Percentiles rank a stretch among this genome's conserved stretches.
phyloP scores from a whole-genome alignment of 257 asterid species.

The Lantana camara region DNA sequence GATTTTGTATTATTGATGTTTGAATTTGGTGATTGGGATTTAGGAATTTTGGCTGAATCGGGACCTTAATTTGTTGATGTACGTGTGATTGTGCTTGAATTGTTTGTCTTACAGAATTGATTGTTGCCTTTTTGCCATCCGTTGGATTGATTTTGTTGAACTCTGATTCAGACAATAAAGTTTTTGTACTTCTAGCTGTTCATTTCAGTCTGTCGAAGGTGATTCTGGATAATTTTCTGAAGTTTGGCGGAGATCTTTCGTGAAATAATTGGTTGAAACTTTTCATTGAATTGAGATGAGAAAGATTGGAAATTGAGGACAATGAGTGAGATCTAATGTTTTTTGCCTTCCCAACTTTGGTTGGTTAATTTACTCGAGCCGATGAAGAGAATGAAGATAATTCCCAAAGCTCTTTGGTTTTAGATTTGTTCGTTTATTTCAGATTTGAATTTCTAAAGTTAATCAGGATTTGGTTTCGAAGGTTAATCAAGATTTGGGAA shows the following conservation, averaged over 20 bases:
- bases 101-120: neutral
- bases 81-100: neutral
- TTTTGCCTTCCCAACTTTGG: no score
- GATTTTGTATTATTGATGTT: neutral
- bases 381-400: neutral
- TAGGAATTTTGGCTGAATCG: neutral
- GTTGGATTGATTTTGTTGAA: neutral
- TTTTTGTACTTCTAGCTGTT: neutral
- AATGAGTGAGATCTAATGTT: neutral
- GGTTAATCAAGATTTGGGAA: neutral
- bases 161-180: neutral
- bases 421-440: neutral
- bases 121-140: neutral
- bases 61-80: neutral
- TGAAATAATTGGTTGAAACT: conserved; percentile 8
- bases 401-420: neutral
- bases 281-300: neutral
- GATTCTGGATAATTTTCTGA: neutral
- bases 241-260: neutral
- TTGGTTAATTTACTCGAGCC: neutral
- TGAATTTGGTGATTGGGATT: neutral
- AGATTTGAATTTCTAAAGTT: neutral
- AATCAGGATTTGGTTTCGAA: neutral
- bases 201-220: neutral
- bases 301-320: neutral